Percentiles rank a stretch among this genome's conserved stretches.
Conservation (phyloP, 129 eudicot genomes). For the Flaveria linearis region DNA sequence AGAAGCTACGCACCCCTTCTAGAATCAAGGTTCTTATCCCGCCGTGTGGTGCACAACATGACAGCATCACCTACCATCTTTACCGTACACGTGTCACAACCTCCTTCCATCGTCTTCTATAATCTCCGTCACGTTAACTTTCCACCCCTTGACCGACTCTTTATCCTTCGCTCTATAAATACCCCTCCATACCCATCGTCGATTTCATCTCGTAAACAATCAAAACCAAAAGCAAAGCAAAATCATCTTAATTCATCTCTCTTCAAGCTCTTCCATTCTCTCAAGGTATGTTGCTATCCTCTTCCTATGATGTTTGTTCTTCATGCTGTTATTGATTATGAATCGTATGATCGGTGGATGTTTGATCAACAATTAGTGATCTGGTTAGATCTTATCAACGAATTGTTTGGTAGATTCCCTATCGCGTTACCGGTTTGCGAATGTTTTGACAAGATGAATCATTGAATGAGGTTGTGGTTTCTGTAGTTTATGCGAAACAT, state of each 20-base stretch:
- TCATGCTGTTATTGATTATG: no score
- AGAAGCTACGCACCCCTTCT: background rate
- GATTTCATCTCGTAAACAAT: background rate
- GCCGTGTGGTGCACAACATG: constrained; percentile 30
- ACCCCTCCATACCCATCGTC: background rate
- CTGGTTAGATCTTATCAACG: background rate
- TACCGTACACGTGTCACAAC: constrained; percentile 24
- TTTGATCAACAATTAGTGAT: no score
- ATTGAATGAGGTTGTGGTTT: no score
- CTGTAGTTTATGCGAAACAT: background rate
- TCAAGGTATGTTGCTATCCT: constrained; percentile 18
- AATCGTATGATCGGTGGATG: no score
- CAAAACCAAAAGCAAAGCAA: background rate
- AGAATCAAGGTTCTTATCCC: background rate
- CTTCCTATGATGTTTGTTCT: background rate
- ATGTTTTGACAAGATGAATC: background rate
- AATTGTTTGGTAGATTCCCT: background rate
- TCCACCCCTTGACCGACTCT: constrained; percentile 18
- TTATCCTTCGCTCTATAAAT: constrained; percentile 9
- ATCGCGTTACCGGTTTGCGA: background rate
- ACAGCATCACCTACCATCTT: background rate
- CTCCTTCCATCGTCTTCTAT: background rate
- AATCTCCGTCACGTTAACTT: background rate
- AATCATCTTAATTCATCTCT: background rate
- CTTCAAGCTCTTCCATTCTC: constrained; percentile 5